Percentiles rank a stretch among this genome's conserved stretches.
Conservation (phyloP, 345 rosid genomes). For the Lumnitzera racemosa region DNA sequence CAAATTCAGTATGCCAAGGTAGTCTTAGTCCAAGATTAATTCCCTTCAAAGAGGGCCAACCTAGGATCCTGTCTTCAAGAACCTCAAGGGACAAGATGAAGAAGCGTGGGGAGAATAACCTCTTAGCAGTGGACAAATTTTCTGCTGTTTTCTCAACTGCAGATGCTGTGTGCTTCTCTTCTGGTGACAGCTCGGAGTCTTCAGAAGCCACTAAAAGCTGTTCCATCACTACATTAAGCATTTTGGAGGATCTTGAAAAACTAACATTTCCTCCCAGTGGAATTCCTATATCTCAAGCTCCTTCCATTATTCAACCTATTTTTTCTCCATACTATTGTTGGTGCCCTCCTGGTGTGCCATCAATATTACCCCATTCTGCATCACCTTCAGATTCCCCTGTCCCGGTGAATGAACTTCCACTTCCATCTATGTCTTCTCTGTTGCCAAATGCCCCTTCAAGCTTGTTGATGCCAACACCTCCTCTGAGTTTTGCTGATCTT, state of each 20-base stretch:
- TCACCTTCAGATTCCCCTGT: constrained; percentile 28
- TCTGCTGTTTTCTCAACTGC: constrained; percentile 23
- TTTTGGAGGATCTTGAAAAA: constrained; percentile 38
- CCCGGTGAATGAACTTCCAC: constrained; percentile 29
- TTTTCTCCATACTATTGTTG: constrained; percentile 87
- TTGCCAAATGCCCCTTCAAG: constrained; percentile 42
- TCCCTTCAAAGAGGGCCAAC: constrained; percentile 66
- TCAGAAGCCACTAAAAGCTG: constrained; percentile 14
- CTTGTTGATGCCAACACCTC: constrained; percentile 37
- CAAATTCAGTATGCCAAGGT: constrained; percentile 47
- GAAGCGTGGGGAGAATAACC: constrained; percentile 48
- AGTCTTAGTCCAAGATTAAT: constrained; percentile 77
- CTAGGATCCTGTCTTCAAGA: constrained; percentile 41
- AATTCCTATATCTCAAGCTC: constrained; percentile 25
- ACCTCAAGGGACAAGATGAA: constrained; percentile 58
- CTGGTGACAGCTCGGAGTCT: constrained; percentile 20
- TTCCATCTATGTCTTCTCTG: constrained; percentile 56
- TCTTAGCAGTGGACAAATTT: constrained; percentile 36
- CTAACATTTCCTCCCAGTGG: constrained; percentile 22
- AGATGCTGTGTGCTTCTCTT: constrained; percentile 22
- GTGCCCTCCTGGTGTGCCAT: constrained; percentile 58
- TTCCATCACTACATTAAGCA: constrained; percentile 14
- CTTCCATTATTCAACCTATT: constrained; percentile 37
- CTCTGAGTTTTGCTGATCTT: constrained; percentile 27
- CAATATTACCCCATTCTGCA: constrained; percentile 33